Conservation (phyloP, 768 basidiomycete genomes). For the Tylopilus sp. region DNA sequence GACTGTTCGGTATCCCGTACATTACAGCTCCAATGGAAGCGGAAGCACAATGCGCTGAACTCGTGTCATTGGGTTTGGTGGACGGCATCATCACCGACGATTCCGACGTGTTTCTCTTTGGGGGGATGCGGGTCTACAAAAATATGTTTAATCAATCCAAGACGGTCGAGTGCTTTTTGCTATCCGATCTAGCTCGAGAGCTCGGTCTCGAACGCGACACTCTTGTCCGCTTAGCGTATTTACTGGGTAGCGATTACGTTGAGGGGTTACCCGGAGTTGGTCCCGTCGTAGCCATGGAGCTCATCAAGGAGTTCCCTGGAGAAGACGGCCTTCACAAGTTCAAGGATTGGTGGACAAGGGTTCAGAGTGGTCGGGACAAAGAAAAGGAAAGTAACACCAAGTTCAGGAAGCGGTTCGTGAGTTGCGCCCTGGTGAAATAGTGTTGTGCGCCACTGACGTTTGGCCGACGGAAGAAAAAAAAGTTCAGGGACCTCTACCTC, state of each 20-base stretch:
- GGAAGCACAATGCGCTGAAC: conserved; percentile 95
- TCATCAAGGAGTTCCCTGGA: conserved; percentile 90
- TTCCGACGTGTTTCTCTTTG: conserved; percentile 98
- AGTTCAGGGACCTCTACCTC: conserved; percentile 80
- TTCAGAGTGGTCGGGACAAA: conserved; percentile 86
- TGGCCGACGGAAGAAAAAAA: conserved; percentile 66
- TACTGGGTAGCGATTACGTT: conserved; percentile 95
- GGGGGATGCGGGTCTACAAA: conserved; percentile 92
- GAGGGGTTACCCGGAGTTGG: conserved; percentile 91
- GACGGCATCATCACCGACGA: conserved; percentile 99
- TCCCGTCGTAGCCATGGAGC: conserved; percentile 94
- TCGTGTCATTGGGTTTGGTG: conserved; percentile 80
- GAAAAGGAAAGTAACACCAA: conserved; percentile 67
- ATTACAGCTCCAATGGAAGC: conserved; percentile 99
- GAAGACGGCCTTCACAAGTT: conserved; percentile 81
- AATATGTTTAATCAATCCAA: conserved; percentile 99
- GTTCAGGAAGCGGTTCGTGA: conserved; percentile 82
- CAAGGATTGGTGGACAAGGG: conserved; percentile 91
- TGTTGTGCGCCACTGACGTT: too few species aligned
- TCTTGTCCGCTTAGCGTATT: conserved; percentile 85
- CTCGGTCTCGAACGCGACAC: conserved; percentile 83
- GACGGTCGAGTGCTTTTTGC: conserved; percentile 94
- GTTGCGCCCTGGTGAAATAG: conserved; percentile 33
- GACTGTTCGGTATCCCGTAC: conserved; percentile 95
- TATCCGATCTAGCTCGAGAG: conserved; percentile 80